These are phyloP conservation scores for Codiaeum variegatum DNA, from an alignment of 441 rosid species.

Conservation along the genomic window DNA sequence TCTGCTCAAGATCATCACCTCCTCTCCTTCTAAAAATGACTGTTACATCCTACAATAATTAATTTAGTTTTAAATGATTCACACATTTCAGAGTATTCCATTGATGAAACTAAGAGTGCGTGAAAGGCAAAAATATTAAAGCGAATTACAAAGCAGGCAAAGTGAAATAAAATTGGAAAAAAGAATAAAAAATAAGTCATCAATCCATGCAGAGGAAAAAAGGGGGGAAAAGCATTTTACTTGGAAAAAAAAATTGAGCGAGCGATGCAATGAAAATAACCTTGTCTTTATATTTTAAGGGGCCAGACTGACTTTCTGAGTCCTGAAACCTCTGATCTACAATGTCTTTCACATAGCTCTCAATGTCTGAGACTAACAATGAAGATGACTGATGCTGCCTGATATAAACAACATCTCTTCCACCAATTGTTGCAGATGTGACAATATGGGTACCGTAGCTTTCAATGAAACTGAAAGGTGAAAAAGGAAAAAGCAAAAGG, in stretches of 20 bases:
- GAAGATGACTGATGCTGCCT: slow-evolving; percentile 65
- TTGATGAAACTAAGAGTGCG: slow-evolving; percentile 6
- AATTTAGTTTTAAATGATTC: slow-evolving; percentile 29
- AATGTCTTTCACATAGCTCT: slow-evolving; percentile 57
- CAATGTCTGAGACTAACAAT: slow-evolving; percentile 43
- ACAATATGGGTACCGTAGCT: slow-evolving; percentile 65
- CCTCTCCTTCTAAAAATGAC: slow-evolving; percentile 76
- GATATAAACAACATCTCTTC: slow-evolving; percentile 63
- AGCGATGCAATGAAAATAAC: slow-evolving; percentile 37
- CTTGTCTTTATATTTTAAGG: slow-evolving; percentile 59
- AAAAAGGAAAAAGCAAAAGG: slow-evolving; percentile 1
- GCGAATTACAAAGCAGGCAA: neutral
- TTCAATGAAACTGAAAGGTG: slow-evolving; percentile 54
- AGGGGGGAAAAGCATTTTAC: neutral
- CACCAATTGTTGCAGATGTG: slow-evolving; percentile 65
- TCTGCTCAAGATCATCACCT: slow-evolving; percentile 77
- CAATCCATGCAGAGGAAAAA: neutral
- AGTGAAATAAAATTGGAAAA: neutral
- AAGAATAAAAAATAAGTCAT: neutral
- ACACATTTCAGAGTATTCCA: slow-evolving; percentile 8
- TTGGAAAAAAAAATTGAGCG: neutral
- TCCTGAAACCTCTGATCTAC: slow-evolving; percentile 57
- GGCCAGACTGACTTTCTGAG: slow-evolving; percentile 38
- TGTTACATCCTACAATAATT: slow-evolving; percentile 69
- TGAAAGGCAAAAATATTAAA: neutral